Base-by-base conservation (phyloP, 2,329 filamentous ascomycete species). In the Ceratocystis ficicola region DNA sequence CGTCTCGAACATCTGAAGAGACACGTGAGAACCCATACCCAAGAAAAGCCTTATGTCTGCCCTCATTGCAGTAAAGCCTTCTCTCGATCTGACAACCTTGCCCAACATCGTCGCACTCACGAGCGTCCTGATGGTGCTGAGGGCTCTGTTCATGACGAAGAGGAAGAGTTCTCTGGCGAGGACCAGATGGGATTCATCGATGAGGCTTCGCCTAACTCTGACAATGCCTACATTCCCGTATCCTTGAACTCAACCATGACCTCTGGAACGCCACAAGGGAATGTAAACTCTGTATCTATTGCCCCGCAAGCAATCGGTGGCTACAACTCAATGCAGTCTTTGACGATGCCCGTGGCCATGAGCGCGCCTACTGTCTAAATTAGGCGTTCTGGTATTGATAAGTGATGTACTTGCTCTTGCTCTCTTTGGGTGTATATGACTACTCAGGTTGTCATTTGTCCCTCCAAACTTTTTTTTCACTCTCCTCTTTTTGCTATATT, bases 41-140 rank as follows among this genome's bases (percentile, higher is more conserved):
- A 99, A 82, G 94, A 99, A 81, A 90, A 93, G 79, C 94, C 94
- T 72, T 99, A 99, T 78, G 87, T 95, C 74, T 99, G 94, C 84
- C 89, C 89, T 71, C 87, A 95, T 77, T 99, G 94, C 85, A 96
- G 89, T 83, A 97, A 97, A 82, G 93, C 93, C 70, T 99, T 99
- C 77, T 97, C 94, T 68, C 84, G 94, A 78, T 97, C 93, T 73
- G 94, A 99, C 80, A 99, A 99, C 76, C 88, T 99, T 77, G 94
- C 94, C 76, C 94, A 99, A 71, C 93, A 97, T 77, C 95, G 96
- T 80, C 83, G 85, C 55, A 85, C 83, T 10, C 85, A 87, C 71
- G 87, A 83, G 75, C 86, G 82, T 65, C 80, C 81, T 66, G 84
- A 87, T 62, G 83, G 83, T 44, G 79, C 75, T 52, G 84, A 87